A percentile compares a stretch with the other conserved stretches of the same genome.
Conservation (phyloP, 108 stramenopile species). For the Fragilaria crotonensis region DNA sequence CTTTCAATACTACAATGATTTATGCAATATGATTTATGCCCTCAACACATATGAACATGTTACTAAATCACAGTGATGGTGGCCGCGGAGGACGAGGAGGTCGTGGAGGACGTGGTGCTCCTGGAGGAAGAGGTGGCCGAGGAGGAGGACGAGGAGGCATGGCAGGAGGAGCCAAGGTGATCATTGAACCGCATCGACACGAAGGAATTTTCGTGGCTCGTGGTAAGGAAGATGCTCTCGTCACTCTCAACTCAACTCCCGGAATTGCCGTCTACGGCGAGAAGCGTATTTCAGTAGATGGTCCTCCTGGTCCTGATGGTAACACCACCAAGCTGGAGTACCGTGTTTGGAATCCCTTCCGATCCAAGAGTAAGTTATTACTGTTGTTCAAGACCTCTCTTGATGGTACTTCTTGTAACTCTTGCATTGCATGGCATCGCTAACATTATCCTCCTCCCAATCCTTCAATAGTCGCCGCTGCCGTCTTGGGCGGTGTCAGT, state of each 20-base stretch:
- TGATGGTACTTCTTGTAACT: neutral
- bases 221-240: constrained; percentile 98
- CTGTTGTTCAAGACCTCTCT: no score
- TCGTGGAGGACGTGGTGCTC: constrained; percentile 39
- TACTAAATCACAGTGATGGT: constrained; percentile 1
- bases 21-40: constrained; percentile 2
- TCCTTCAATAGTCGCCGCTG: constrained; percentile 82
- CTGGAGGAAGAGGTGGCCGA: constrained; percentile 55
- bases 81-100: constrained; percentile 37
- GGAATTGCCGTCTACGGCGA: constrained; percentile 99
- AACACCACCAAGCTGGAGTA: constrained; percentile 95
- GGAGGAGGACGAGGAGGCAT: constrained; percentile 66
- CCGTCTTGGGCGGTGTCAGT: constrained; percentile 98
- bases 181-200: constrained; percentile 95
- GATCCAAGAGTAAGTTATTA: constrained; percentile 87
- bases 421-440: neutral
- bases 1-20: neutral
- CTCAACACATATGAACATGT: no score
- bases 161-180: constrained; percentile 94
- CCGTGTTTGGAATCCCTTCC: constrained; percentile 99
- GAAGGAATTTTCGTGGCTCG: constrained; percentile 98
- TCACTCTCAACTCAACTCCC: constrained; percentile 95
- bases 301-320: constrained; percentile 80
- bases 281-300: constrained; percentile 94
- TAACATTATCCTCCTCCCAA: no score